Conservation (phyloP, 306 rosid species). For the Prunus mume region DNA sequence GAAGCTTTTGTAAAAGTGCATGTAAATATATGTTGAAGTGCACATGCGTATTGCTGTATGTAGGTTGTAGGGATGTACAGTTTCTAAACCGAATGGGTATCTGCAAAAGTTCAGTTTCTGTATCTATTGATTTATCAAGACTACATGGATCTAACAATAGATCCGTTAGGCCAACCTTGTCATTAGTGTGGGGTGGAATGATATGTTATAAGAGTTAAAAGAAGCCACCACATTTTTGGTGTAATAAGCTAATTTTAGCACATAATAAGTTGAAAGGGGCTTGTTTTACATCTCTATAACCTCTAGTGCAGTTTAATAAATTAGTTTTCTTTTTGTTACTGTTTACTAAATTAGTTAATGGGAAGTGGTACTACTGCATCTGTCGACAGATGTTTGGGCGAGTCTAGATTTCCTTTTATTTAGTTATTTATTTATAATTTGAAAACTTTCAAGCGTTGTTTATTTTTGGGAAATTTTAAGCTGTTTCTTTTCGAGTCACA, state of each 20-base stretch:
- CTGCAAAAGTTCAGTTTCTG: neutral
- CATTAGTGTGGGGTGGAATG: too few species aligned
- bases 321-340: too few species aligned
- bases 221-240: neutral
- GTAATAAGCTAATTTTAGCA: neutral
- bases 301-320: neutral
- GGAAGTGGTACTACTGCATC: too few species aligned
- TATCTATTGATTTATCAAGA: neutral
- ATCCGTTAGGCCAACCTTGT: too few species aligned
- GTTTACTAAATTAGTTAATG: too few species aligned
- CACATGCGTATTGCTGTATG: neutral
- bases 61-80: neutral
- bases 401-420: too few species aligned
- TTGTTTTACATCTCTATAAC: neutral
- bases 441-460: too few species aligned
- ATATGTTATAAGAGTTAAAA: too few species aligned
- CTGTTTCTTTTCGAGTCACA: too few species aligned
- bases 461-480: too few species aligned
- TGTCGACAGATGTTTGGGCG: too few species aligned
- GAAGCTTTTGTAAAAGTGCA: conserved; percentile 25
- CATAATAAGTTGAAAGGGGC: neutral
- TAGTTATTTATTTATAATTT: too few species aligned
- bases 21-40: neutral
- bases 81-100: neutral
- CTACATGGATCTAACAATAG: neutral